Evolutionary conservation across 2,329 filamentous ascomycete genomes (phyloP).

Genomic region (Ophiostoma pallidulum): DNA sequence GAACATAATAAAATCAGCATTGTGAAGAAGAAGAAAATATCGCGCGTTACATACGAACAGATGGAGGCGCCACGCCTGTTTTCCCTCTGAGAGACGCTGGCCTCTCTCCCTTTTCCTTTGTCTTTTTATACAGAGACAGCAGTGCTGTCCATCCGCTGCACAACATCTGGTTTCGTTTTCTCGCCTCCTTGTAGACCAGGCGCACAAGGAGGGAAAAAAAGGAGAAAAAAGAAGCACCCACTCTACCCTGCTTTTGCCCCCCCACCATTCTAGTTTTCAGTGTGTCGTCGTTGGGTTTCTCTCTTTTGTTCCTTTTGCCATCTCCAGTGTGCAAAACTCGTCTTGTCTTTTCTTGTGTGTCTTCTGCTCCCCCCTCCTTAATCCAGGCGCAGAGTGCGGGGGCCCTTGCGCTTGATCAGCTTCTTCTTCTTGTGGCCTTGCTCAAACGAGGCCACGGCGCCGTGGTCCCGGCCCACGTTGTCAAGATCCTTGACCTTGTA

Average conservation of each 20-base stretch:
- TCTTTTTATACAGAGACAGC: constrained; percentile 1
- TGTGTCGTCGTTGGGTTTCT: too few species aligned
- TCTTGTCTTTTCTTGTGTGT: background rate
- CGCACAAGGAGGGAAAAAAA: too few species aligned
- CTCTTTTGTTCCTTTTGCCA: too few species aligned
- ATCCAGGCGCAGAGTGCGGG: constrained; percentile 62
- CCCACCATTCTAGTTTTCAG: background rate
- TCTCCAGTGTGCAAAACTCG: too few species aligned
- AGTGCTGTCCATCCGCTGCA: background rate
- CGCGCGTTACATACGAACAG: constrained; percentile 1
- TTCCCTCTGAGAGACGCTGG: background rate
- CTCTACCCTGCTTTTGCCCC: background rate
- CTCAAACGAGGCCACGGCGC: constrained; percentile 58
- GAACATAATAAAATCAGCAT: constrained; percentile 4
- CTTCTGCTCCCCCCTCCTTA: constrained; percentile 25
- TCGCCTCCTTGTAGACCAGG: too few species aligned
- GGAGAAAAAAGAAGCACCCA: background rate
- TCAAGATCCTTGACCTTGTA: constrained; percentile 99
- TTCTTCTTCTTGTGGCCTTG: constrained; percentile 80
- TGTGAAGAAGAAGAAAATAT: too few species aligned
- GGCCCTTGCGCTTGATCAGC: constrained; percentile 59
- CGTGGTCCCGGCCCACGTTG: constrained; percentile 86
- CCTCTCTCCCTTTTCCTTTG: background rate
- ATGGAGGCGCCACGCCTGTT: background rate
- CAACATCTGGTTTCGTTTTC: too few species aligned